These are phyloP conservation scores for Ascochyta rabiei DNA, from an alignment of 2,329 filamentous ascomycete species.

Conservation along the genomic window DNA sequence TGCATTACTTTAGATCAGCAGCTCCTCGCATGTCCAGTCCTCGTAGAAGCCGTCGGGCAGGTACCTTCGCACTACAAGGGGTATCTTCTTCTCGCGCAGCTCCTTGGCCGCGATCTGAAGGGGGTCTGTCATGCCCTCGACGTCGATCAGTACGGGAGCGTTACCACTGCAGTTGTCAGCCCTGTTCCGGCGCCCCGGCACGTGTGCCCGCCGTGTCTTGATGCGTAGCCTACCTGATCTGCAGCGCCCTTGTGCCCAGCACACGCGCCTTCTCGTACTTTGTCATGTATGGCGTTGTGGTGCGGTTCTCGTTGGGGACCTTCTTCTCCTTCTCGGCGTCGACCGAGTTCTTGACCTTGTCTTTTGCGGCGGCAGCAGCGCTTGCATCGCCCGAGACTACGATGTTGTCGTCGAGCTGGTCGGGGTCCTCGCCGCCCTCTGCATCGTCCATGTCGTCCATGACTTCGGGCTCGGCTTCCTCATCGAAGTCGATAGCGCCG, in stretches of 20 bases:
- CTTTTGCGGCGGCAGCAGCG: conserved; percentile 51
- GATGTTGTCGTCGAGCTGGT: conserved; percentile 49
- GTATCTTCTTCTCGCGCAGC: conserved; percentile 97
- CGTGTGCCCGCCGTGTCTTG: too few relatives aligned
- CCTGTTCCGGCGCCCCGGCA: neutral
- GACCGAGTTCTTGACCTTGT: conserved; percentile 60
- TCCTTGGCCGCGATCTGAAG: conserved; percentile 98
- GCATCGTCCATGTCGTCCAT: conserved; percentile 67
- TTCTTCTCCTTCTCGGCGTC: conserved; percentile 75
- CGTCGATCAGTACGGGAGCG: conserved; percentile 92
- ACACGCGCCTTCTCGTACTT: conserved; percentile 98
- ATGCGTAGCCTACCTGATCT: conserved; percentile 76
- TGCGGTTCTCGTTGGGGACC: conserved; percentile 84
- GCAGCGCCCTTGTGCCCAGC: conserved; percentile 87
- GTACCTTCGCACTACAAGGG: conserved; percentile 91
- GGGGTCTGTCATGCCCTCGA: conserved; percentile 97
- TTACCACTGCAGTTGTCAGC: conserved; percentile 74
- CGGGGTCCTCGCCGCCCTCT: conserved; percentile 42
- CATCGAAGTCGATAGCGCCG: conserved; percentile 60
- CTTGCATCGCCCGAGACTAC: conserved; percentile 59
- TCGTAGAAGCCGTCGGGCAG: conserved; percentile 98
- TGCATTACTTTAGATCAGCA: conserved; percentile 58
- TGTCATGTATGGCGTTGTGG: conserved; percentile 98
- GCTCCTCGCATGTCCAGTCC: conserved; percentile 98
- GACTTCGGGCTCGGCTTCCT: conserved; percentile 67